Percentiles rank a stretch among this genome's conserved stretches.
phyloP scores from a whole-genome alignment of 306 rosid species.

The Gastrolobium villosum region DNA sequence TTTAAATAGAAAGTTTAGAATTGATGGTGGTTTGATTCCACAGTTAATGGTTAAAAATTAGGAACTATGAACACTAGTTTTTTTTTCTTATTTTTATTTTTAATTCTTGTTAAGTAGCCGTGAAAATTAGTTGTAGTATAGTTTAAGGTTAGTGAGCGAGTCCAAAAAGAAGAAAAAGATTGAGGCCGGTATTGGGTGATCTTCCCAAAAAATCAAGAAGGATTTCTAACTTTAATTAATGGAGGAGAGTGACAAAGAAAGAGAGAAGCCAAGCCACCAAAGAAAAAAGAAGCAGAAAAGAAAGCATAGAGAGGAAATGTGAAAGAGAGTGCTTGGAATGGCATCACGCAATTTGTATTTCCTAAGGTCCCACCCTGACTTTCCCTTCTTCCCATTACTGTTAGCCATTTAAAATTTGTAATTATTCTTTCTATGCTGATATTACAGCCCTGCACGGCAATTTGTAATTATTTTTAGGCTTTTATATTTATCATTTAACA shows the following conservation, averaged over 20 bases:
- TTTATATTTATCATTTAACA: no score
- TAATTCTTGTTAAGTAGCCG: neutral
- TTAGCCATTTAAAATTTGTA: neutral
- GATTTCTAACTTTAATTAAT: slow-evolving; percentile 60
- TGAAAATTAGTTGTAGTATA: neutral
- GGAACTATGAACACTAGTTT: neutral
- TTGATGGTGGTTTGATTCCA: slow-evolving; percentile 24
- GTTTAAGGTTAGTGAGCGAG: slow-evolving; percentile 43
- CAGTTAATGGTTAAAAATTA: neutral
- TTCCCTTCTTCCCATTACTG: neutral
- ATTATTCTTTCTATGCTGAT: slow-evolving; percentile 12
- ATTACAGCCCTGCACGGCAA: slow-evolving; percentile 57
- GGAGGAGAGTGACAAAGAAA: slow-evolving; percentile 62
- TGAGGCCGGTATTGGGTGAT: slow-evolving; percentile 57
- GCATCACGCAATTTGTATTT: slow-evolving; percentile 75
- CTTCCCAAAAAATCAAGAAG: slow-evolving; percentile 71
- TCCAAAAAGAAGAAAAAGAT: slow-evolving; percentile 41
- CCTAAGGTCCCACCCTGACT: slow-evolving; percentile 56
- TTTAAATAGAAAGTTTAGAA: neutral
- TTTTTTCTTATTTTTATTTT: neutral
- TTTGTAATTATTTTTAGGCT: no score
- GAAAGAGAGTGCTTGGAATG: slow-evolving; percentile 77
- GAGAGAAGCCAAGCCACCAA: slow-evolving; percentile 47
- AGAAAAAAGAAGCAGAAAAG: slow-evolving; percentile 21
- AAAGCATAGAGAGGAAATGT: slow-evolving; percentile 48